Base-by-base conservation (phyloP, 345 rosid genomes). In the Dipteronia sinensis region DNA sequence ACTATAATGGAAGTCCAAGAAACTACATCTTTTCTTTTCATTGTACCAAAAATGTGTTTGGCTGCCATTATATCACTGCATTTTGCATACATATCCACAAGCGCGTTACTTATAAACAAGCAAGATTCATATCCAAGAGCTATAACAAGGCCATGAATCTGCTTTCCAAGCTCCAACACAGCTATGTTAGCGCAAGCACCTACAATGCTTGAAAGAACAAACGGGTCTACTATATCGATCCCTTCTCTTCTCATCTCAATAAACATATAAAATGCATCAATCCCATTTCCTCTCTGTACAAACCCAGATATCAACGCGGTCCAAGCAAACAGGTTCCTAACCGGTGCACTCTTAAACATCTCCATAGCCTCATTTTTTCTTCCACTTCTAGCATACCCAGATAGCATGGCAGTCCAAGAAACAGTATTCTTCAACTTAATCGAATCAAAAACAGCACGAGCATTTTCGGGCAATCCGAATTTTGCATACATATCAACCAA, bases 81-180 rank as follows among this genome's bases (percentile, higher is more conserved):
- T 88, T 93, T 93, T 40, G 94, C 94, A 16, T 93, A 93, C 98
- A 93, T 93, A 73, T 93, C 96, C 22, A 93, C 86, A 22, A 93
- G 87, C 0, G 96, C 90, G 59, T 91, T 91, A 71, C 89, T 86
- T 78, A 88, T 84, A 72, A 89, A 92, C 83, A 90, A 68, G 81
- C 93, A 90, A 78, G 91, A 86, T 46, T 82, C 83, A 77, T 78
- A 90, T 12, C 93, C 94, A 75, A 90, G 81, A 68, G 77, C 31
- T 65, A 89, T 77, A 58, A 87, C 87, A n/a, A 88, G 69, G 25
- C 92, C 82, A 66, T 92, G 97, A 78, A 90, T 84, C 78, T 90
- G 97, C 80, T 86, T 90, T 47, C 94, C 97, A 20, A 85, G 84
- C 71, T 86, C 88, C 29, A 90, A 82, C 22, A 82, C 79, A 20